phyloP scores from a whole-genome alignment of 1,284 basidiomycete genomes.

The Puccinia coronata region DNA sequence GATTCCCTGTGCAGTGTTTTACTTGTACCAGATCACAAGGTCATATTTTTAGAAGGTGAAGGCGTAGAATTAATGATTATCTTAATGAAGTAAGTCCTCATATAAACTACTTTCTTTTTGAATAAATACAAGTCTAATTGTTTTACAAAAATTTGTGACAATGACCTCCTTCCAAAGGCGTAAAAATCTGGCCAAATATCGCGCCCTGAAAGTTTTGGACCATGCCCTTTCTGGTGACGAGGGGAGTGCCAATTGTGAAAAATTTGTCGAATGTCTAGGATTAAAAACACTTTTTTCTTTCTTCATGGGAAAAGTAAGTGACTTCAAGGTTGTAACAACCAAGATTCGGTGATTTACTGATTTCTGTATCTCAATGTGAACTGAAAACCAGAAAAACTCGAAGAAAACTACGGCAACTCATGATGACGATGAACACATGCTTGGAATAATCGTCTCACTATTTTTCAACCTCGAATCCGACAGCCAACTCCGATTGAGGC shows the following conservation, averaged over 20 bases:
- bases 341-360: constrained; percentile 58
- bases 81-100: constrained; percentile 77
- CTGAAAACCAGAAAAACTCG: constrained; percentile 36
- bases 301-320: constrained; percentile 86
- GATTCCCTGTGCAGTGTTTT: constrained; percentile 82
- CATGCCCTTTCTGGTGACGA: constrained; percentile 80
- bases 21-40: constrained; percentile 69
- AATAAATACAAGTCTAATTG: not conserved
- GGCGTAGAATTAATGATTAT: constrained; percentile 95
- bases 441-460: constrained; percentile 83
- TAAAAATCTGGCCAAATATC: constrained; percentile 74
- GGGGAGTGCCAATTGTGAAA: constrained; percentile 74
- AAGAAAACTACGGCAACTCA: constrained; percentile 60
- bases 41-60: constrained; percentile 81
- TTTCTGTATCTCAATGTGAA: not conserved
- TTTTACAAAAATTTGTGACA: not conserved
- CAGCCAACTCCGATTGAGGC: constrained; percentile 73
- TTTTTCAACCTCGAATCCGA: constrained; percentile 87
- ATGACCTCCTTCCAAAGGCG: too few species aligned
- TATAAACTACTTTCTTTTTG: constrained; percentile 20
- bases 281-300: constrained; percentile 83
- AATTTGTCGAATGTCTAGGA: constrained; percentile 83
- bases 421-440: constrained; percentile 81
- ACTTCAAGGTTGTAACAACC: not conserved
- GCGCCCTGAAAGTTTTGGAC: constrained; percentile 85